phyloP scores from a whole-genome alignment of 768 basidiomycete species.

The Guyanaporus albipodus region DNA sequence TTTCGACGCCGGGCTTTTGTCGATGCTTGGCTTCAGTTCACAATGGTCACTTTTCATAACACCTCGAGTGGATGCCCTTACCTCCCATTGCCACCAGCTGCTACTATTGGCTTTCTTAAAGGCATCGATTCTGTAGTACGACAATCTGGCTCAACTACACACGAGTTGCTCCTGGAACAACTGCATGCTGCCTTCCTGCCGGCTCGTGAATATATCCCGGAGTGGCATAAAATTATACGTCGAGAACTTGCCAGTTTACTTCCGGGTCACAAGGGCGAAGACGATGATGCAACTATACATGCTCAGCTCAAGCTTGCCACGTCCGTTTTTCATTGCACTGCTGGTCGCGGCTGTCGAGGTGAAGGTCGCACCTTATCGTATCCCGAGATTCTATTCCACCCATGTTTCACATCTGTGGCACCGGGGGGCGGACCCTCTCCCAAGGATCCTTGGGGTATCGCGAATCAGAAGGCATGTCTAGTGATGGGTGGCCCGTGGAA shows the following conservation, averaged over 20 bases:
- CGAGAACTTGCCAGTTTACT: constrained; percentile 29
- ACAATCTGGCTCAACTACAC: constrained; percentile 5
- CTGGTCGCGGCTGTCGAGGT: constrained; percentile 11
- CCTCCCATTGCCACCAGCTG: constrained; percentile 27
- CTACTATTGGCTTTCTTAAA: constrained; percentile 23
- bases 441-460: constrained; percentile 21
- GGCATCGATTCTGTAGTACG: constrained; percentile 26
- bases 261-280: constrained; percentile 14
- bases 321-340: constrained; percentile 25
- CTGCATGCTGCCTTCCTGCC: constrained; percentile 15
- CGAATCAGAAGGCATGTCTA: constrained; percentile 20
- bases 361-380: constrained; percentile 17
- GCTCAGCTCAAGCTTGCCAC: constrained; percentile 26
- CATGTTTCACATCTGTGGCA: constrained; percentile 21
- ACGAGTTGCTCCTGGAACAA: constrained; percentile 13
- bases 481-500: constrained; percentile 26
- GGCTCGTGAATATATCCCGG: constrained; percentile 16
- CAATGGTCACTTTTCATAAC: constrained; percentile 10
- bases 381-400: constrained; percentile 28
- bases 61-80: constrained; percentile 14
- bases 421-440: constrained; percentile 3
- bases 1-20: constrained; percentile 24
- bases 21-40: constrained; percentile 26
- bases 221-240: constrained; percentile 26
- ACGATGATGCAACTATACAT: constrained; percentile 15